phyloP scores from a whole-genome alignment of 257 asterid genomes.

The Ajuga chamaepitys region DNA sequence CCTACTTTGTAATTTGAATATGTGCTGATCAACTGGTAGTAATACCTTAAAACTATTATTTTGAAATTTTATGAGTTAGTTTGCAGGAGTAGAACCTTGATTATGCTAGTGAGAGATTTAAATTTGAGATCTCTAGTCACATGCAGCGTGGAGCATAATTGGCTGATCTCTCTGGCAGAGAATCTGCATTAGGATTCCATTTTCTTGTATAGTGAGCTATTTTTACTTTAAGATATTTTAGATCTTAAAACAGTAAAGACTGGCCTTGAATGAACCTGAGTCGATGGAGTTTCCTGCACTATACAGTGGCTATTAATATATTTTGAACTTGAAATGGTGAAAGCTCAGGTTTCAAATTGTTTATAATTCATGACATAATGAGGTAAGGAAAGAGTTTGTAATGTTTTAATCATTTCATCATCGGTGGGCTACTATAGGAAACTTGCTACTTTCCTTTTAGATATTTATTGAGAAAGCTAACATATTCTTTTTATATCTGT shows the following conservation, averaged over 20 bases:
- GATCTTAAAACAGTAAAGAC: background rate
- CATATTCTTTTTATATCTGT: background rate
- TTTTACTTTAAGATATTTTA: background rate
- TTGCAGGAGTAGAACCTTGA: background rate
- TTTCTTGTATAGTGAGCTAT: too few species aligned
- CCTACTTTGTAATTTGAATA: background rate
- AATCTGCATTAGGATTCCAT: too few species aligned
- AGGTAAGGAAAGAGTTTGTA: background rate
- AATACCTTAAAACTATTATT: background rate
- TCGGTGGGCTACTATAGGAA: conserved; percentile 3
- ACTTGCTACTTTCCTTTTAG: background rate
- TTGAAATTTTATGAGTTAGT: background rate
- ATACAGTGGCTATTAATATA: background rate
- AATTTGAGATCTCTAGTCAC: conserved; percentile 10
- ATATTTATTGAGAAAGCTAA: background rate
- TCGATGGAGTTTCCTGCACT: background rate
- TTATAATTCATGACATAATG: background rate
- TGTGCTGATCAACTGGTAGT: background rate
- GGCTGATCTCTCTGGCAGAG: background rate
- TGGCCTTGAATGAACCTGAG: background rate
- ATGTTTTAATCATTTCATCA: background rate
- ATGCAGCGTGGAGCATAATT: background rate
- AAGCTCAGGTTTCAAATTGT: background rate
- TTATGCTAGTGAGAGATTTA: background rate
- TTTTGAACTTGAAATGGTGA: background rate